Evolutionary conservation across 805 yeast genomes (phyloP), one percentile per base, ranked within the genome.

Genomic region (Ogataea pini): DNA sequence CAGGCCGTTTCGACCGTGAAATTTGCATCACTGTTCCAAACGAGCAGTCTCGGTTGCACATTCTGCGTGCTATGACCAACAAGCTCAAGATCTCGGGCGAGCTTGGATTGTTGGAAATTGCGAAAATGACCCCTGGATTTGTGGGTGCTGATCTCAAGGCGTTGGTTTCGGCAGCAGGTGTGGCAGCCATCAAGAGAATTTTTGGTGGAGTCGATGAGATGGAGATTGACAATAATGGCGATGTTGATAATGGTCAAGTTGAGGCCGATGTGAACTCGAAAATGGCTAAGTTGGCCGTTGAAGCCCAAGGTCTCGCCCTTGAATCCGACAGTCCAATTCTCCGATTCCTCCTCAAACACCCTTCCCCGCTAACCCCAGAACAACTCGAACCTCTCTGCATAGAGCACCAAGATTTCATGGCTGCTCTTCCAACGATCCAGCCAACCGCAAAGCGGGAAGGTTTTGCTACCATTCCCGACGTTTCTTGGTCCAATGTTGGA

Each of bases 391-490:
- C 91, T 12, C 70, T 94, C 36, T 77, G 86, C 4, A 91, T 94
- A 46, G 82, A 79, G 2, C 83, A 82, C 53, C 84, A 78, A 12
- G 99, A 94, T 64, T 94, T 94, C 63, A 54, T 86, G 29, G 74
- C 79, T 9, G 98, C 98, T 1, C 69, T 94, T 33, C 97, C 98
- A 2, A 82, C 91, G 0, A 86, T 94, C 38, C 99, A 94, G 70
- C 99, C 99, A 9, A 89, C 97, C 0, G 96, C 97, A 1, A 92
- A 91, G 63, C 84, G 99, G 65, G 99, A 94, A 73, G 99, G 99
- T 0, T 94, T 94, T 69, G 97, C 99, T 0, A 94, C 98, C 0
- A 95, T 94, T 10, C 99, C 99, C 0, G 98, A 94, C 64, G 97
- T 94, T 3, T 83, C 96, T 6, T 94, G 99, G 99, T 79, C 84